Percentiles rank a stretch among this genome's conserved stretches.
phyloP scores from a whole-genome alignment of 2,329 filamentous ascomycete species.

The Didymosphaeria variabile region DNA sequence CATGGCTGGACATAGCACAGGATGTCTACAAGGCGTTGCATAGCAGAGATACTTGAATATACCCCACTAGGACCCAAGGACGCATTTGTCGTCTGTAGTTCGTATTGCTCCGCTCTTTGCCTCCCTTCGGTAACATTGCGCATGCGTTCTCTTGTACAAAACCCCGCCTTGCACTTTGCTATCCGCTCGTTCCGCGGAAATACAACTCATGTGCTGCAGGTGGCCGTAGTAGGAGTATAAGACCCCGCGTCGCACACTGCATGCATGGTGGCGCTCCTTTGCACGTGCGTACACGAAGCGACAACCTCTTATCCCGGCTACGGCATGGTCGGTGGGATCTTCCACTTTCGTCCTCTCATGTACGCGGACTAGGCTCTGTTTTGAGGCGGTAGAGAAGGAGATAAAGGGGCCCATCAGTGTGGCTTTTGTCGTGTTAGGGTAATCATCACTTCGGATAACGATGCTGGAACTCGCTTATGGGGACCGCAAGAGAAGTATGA shows the following conservation, averaged over 20 bases:
- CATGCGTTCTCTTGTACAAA: too few species aligned
- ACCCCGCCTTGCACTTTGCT: neutral
- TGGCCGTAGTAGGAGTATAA: neutral
- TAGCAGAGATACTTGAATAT: neutral
- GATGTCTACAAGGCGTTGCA: neutral
- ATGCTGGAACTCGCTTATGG: too few species aligned
- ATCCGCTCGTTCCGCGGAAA: neutral
- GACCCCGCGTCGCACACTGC: neutral
- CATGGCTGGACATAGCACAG: neutral
- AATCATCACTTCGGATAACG: too few species aligned
- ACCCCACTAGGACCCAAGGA: neutral
- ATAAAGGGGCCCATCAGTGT: too few species aligned
- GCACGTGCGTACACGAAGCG: neutral
- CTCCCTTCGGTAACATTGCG: neutral
- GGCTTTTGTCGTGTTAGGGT: too few species aligned
- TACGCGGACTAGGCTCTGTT: too few species aligned
- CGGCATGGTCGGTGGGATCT: too few species aligned
- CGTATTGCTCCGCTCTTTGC: neutral
- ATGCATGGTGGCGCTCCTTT: neutral
- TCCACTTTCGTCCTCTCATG: too few species aligned
- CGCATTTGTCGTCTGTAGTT: neutral
- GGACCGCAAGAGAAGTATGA: neutral
- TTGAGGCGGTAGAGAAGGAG: too few species aligned
- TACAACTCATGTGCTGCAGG: neutral
- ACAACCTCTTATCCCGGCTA: neutral